A percentile compares a stretch with the other conserved stretches of the same genome.
Evolutionary conservation across 148 eudicot species (phyloP).

Genomic region (Rhododendron ferrugineum): DNA sequence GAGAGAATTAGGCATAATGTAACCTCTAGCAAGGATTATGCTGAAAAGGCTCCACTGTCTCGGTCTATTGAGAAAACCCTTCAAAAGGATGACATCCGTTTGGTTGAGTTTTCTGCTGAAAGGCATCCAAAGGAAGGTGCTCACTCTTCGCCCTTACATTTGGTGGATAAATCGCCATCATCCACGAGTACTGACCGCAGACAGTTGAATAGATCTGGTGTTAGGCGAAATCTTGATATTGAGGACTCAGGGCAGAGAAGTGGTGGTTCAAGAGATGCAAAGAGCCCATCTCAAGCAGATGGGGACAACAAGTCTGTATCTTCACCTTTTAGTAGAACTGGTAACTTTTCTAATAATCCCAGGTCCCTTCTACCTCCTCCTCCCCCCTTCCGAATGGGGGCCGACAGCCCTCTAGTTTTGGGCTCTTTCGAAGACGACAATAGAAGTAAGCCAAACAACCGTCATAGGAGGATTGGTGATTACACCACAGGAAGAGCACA

Average conservation of each 20-base stretch:
- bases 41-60: constrained; percentile 49
- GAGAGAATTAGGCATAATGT: constrained; percentile 28
- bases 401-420: constrained; percentile 50
- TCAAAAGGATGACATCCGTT: constrained; percentile 48
- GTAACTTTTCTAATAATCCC: constrained; percentile 42
- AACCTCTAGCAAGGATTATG: constrained; percentile 40
- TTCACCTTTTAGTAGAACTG: constrained; percentile 53
- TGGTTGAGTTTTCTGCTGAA: constrained; percentile 51
- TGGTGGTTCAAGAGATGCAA: constrained; percentile 57
- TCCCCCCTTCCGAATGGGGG: constrained; percentile 53
- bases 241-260: constrained; percentile 69
- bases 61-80: constrained; percentile 47
- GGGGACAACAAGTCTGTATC: constrained; percentile 41
- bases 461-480: constrained; percentile 68
- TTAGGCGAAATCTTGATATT: constrained; percentile 57
- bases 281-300: constrained; percentile 55
- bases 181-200: constrained; percentile 57
- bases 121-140: constrained; percentile 41
- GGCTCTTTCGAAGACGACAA: constrained; percentile 60
- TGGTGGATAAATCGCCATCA: constrained; percentile 68
- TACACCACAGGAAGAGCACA: constrained; percentile 62
- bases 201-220: constrained; percentile 47
- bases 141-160: constrained; percentile 42
- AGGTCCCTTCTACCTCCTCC: constrained; percentile 55
- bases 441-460: constrained; percentile 52